Percentiles rank a stretch among this genome's conserved stretches.
Evolutionary conservation across 257 asterid genomes (phyloP).

Genomic region (Primulina eburnea): DNA sequence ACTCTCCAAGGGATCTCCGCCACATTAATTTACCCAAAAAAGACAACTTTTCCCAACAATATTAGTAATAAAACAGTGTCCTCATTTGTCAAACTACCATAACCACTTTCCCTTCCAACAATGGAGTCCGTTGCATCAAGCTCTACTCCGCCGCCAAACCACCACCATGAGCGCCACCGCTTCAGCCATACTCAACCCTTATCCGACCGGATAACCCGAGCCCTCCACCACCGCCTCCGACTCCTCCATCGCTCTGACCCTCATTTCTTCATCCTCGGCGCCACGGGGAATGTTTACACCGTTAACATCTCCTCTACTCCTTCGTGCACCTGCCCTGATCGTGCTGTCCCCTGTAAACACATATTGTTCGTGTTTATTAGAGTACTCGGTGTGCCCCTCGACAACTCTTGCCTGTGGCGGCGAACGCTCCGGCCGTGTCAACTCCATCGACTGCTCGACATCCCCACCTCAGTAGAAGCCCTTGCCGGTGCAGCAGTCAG

Average conservation of each 20-base stretch:
- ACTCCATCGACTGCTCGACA: slow-evolving; percentile 56
- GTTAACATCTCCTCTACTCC: slow-evolving; percentile 61
- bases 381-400: slow-evolving; percentile 55
- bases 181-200: slow-evolving; percentile 45
- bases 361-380: slow-evolving; percentile 73
- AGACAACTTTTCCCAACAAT: not conserved
- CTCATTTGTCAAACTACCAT: slow-evolving; percentile 18
- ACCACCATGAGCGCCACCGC: slow-evolving; percentile 33
- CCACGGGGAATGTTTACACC: slow-evolving; percentile 41
- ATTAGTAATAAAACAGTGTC: not conserved
- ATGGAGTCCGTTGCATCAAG: slow-evolving; percentile 70
- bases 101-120: slow-evolving; percentile 11
- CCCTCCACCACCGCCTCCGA: slow-evolving; percentile 74
- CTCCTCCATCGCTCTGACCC: slow-evolving; percentile 53
- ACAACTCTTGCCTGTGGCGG: slow-evolving; percentile 64
- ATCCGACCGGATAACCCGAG: slow-evolving; percentile 70
- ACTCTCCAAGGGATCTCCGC: slow-evolving; percentile 57
- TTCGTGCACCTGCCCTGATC: slow-evolving; percentile 88
- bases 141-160: slow-evolving; percentile 39
- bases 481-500: slow-evolving; percentile 52
- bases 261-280: slow-evolving; percentile 41
- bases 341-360: slow-evolving; percentile 79
- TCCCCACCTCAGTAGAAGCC: slow-evolving; percentile 53
- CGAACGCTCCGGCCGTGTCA: slow-evolving; percentile 70
- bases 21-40: slow-evolving; percentile 20